phyloP scores from a whole-genome alignment of 2,329 filamentous ascomycete genomes.

The Camillea tinctor region DNA sequence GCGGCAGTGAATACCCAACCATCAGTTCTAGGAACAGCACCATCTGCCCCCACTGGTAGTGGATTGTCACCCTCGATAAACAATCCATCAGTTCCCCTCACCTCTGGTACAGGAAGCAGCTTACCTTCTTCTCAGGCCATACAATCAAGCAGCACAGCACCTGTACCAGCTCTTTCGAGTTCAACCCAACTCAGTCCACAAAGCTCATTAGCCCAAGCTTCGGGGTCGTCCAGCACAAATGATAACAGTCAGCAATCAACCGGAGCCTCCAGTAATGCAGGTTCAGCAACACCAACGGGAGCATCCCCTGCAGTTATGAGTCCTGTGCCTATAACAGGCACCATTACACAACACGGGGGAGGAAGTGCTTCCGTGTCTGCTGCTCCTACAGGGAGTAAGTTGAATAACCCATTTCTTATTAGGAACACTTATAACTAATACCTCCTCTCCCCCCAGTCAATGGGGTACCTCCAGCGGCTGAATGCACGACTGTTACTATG shows the following conservation, averaged over 20 bases:
- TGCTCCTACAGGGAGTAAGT: slow-evolving; percentile 19
- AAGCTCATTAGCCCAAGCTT: not conserved
- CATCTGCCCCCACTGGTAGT: not conserved
- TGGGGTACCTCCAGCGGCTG: not conserved
- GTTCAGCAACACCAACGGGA: not conserved
- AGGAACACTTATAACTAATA: not conserved
- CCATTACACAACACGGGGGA: slow-evolving; percentile 5
- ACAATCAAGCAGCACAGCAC: not conserved
- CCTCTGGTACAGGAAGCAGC: not conserved
- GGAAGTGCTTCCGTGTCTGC: slow-evolving; percentile 5
- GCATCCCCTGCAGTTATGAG: not conserved
- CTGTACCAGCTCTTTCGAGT: not conserved
- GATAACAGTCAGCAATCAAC: not conserved
- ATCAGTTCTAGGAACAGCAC: not conserved
- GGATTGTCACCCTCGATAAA: not conserved
- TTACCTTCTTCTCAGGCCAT: not conserved
- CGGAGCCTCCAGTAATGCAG: not conserved
- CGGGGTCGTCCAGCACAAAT: not conserved
- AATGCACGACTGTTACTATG: slow-evolving; percentile 2
- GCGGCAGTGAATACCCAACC: no score
- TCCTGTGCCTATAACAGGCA: not conserved
- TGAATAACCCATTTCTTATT: not conserved
- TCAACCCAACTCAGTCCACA: not conserved
- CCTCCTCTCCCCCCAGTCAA: not conserved
- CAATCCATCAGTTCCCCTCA: not conserved